Conservation (phyloP, 208 protist genomes). For the Crithidia brevicula region DNA sequence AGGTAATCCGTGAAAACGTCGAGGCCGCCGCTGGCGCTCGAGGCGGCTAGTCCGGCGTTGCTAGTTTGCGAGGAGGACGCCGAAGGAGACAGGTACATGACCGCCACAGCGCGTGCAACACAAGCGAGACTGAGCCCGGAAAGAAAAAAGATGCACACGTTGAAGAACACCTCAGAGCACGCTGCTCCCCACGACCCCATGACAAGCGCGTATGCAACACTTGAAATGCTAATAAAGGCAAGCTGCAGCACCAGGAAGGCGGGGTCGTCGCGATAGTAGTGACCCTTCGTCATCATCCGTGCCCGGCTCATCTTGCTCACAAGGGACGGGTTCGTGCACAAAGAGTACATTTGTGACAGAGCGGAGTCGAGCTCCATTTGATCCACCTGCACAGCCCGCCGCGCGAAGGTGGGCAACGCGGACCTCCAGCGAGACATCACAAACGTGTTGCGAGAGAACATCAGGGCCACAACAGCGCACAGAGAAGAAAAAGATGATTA, state of each 20-base stretch:
- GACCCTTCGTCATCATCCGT: conserved; percentile 96
- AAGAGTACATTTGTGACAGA: conserved; percentile 91
- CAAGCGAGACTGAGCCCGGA: conserved; percentile 70
- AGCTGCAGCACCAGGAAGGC: conserved; percentile 95
- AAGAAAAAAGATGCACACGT: conserved; percentile 50
- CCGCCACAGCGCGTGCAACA: conserved; percentile 41
- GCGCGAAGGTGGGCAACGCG: conserved; percentile 70
- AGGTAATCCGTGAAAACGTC: conserved; percentile 26
- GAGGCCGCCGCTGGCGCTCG: neutral
- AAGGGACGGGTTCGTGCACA: conserved; percentile 78
- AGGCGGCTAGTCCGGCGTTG: neutral
- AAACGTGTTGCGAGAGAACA: conserved; percentile 29
- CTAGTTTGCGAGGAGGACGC: conserved; percentile 1
- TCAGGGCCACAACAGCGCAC: conserved; percentile 10
- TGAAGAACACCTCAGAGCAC: conserved; percentile 53
- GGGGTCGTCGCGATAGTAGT: conserved; percentile 97
- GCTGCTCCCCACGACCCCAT: conserved; percentile 35
- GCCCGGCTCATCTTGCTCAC: conserved; percentile 89
- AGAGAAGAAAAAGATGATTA: conserved; percentile 1
- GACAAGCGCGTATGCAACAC: conserved; percentile 45
- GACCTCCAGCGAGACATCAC: conserved; percentile 70
- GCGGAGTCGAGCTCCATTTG: conserved; percentile 94
- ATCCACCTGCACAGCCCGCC: conserved; percentile 81
- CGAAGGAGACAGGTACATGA: conserved; percentile 31
- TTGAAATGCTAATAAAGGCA: conserved; percentile 73